Base-by-base conservation (phyloP, 768 basidiomycete species). In the Mycena floridula region DNA sequence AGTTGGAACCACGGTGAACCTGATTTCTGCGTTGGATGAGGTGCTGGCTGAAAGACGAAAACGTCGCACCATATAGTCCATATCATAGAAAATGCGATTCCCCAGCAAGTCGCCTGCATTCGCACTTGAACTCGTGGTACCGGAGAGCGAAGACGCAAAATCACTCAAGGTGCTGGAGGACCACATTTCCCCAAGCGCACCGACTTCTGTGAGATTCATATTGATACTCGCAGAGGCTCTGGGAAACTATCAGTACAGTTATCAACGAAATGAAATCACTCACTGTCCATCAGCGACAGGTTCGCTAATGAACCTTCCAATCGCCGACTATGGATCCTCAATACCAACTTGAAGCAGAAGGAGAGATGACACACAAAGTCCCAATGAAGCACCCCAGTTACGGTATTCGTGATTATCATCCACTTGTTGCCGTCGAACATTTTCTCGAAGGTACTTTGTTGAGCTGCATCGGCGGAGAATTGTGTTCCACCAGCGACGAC, bases 301-400 rank as follows among this genome's bases (percentile, higher is more conserved):
- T 58, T 83, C 83, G 40, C 72, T 73, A 51, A 88, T 81, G 49
- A 85, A 81, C 8, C 84, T 70, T 11, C 80, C 79, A 25, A 83
- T 55, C 8, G 61, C 72, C 43, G 82, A 84, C 84, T 85, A 49
- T 12, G 22, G 6, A 44, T 11, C 24, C 13, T 42, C 41, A 22
- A 36, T 45, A 4, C 48, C 24, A 47, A 36, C 13, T 16, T 28
- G 26, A 32, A 3, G 27, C 30, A 9, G 37, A 4, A n/a, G 15
- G 8, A 3, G 30, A 22, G 11, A 32, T 21, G 2, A 69, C 82
- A 54, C 45, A 85, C 82, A 54, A 83, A 77, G 53, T 88, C 85
- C 82, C 82, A 88, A 54, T 85, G 82, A 36, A 80, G 54, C 15
- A 77, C 71, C 4, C 69, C 61, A 2, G 83, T 82, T 22, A 71